Base-by-base conservation (phyloP, 805 yeast species). In the Ogataea ganodermae region DNA sequence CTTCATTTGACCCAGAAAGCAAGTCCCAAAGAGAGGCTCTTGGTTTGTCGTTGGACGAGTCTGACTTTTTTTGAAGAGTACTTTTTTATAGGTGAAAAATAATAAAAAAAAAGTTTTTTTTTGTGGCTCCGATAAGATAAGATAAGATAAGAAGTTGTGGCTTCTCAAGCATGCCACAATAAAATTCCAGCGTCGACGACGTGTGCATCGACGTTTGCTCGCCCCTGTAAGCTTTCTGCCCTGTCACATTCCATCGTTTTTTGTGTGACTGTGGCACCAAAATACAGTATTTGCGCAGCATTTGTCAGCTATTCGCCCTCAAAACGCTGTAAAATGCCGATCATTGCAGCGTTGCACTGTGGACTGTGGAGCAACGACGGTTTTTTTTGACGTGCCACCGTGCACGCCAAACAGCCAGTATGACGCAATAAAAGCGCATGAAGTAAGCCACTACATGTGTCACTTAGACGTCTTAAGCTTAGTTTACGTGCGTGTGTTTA, bases 21-120 rank as follows among this genome's bases (percentile, higher is more conserved):
- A 73, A 72, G 58, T 72, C 79, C 31, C 81, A 77, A 57, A 73
- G 83, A 63, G 75, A 77, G 59, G 70, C 79, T 12, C 62, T 76
- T 48, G 80, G 80, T 9, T 22, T 48, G 10, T 26, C 48, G 4
- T 17, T 35, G 16, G 51, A 48, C 4, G 45, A 42, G 45, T 6
- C 13, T 7, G 45, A 42, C 12, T 42, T 42, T 31, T 41, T 13
- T 18, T 30, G 8, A n/a, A n/a, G n/a, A n/a, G n/a, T n/a, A n/a
- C n/a, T n/a, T n/a, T n/a, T n/a, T n/a, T n/a, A n/a, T n/a, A n/a
- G n/a, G n/a, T n/a, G n/a, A n/a, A n/a, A n/a, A n/a, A n/a, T n/a
- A n/a, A n/a, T n/a, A n/a, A n/a, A n/a, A n/a, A n/a, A n/a, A n/a
- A n/a, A 27, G n/a, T 12, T 27, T 27, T 27, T 27, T n/a, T n/a